Evolutionary conservation across 2,329 filamentous ascomycete species (phyloP), one percentile per base, ranked within the genome.

Genomic region (Ophiostoma piceae): DNA sequence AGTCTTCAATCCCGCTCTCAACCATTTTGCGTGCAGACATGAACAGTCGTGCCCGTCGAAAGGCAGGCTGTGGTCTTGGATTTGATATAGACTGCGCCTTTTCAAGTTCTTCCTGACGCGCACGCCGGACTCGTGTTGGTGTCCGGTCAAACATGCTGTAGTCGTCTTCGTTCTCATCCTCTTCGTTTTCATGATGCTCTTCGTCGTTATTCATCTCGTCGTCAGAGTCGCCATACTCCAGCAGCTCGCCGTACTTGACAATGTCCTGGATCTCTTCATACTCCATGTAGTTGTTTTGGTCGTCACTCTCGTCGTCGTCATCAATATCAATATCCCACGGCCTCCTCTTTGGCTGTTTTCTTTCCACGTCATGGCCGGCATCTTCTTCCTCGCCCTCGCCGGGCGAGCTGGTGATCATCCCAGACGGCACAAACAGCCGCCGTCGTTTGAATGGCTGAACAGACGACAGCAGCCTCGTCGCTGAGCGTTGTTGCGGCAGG

Each of bases 381-480:
- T 60, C 29, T 29, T 67, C 65, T 3, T 43, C 43, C n/a, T 47
- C n/a, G 3, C 7, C 62, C 0, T 69, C 29, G 0, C 64, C 16
- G 1, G 69, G 67, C 32, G 68, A 68, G 32, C 68, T 71, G 2
- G 65, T 43, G n/a, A 69, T 69, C 54, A 47, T 22, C 1, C 47
- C 69, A 1, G 68, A 32, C n/a, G 72, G 60, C 5, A 67, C 67
- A 68, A 72, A 71, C 35, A 73, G 62, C 0, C 71, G 68, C 12
- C 72, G 54, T 3, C 71, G 60, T 65, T 73, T 73, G 62, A 69
- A 68, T 1, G 72, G 71, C 51, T 68, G 72, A 4, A 66, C 67
- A 4, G 70, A 66, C 2, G 54, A 66, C 3, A 65, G 57, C 35
- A 69, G 43, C 0, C 39, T 47, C 3, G 69, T n/a, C 12, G 68